Evolutionary conservation across 768 basidiomycete genomes (phyloP).

Genomic region (Russula sp.): DNA sequence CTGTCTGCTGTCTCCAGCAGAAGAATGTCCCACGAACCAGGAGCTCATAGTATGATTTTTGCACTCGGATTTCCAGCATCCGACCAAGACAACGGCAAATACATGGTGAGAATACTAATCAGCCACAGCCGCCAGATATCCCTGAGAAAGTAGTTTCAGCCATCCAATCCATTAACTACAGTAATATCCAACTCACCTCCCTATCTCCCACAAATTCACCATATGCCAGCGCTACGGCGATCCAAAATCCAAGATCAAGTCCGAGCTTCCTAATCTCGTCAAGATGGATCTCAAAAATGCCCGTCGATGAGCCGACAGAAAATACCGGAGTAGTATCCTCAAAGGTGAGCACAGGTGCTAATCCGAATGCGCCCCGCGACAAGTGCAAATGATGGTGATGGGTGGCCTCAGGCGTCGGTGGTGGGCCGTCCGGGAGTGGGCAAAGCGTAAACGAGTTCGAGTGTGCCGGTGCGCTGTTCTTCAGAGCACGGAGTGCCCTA

Average conservation of each 20-base stretch:
- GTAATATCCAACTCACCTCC: slow-evolving; percentile 50
- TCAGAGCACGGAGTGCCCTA: slow-evolving; percentile 34
- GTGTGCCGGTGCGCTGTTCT: slow-evolving; percentile 22
- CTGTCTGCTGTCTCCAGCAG: no score
- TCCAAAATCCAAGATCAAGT: slow-evolving; percentile 75
- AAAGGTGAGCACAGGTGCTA: slow-evolving; percentile 58
- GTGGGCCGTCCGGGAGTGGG: slow-evolving; percentile 23
- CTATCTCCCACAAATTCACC: slow-evolving; percentile 74
- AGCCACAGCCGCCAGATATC: slow-evolving; percentile 36
- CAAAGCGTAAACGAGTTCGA: slow-evolving; percentile 29
- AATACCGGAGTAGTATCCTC: slow-evolving; percentile 70
- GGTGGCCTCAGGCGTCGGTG: not conserved
- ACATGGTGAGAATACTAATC: slow-evolving; percentile 29
- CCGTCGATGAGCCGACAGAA: slow-evolving; percentile 55
- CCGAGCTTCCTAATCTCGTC: slow-evolving; percentile 57
- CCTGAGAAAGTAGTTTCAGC: slow-evolving; percentile 30
- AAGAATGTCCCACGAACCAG: no score
- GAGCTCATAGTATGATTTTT: not conserved
- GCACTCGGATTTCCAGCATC: slow-evolving; percentile 2
- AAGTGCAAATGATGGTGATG: slow-evolving; percentile 2
- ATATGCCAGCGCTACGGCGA: slow-evolving; percentile 70
- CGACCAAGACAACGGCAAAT: not conserved
- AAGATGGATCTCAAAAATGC: slow-evolving; percentile 61
- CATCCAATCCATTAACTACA: not conserved
- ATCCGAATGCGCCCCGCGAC: slow-evolving; percentile 30